Percentiles rank a stretch among this genome's conserved stretches.
These are phyloP conservation scores for Hypoxylon sp. DNA, from an alignment of 2,329 filamentous ascomycete species.

Conservation along the genomic window DNA sequence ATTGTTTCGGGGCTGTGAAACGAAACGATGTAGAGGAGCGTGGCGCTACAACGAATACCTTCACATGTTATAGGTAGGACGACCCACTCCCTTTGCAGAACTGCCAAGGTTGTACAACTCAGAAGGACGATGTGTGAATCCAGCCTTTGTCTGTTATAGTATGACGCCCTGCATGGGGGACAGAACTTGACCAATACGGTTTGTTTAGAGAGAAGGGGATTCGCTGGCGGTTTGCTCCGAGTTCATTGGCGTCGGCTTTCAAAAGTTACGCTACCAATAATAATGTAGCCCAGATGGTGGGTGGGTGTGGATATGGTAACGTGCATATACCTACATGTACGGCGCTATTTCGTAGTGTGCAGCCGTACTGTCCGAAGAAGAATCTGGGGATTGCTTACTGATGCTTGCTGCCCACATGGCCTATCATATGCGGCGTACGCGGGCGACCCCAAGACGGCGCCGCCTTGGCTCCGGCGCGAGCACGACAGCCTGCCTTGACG, in stretches of 20 bases:
- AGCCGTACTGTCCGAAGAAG: constrained; percentile 26
- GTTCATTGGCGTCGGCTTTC: constrained; percentile 36
- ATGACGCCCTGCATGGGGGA: constrained; percentile 20
- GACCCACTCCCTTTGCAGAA: constrained; percentile 13
- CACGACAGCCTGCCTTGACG: constrained; percentile 13
- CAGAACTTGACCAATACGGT: constrained; percentile 24
- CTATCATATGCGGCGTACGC: constrained; percentile 25
- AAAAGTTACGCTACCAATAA: constrained; percentile 25
- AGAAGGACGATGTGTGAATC: constrained; percentile 11
- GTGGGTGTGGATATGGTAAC: constrained; percentile 43
- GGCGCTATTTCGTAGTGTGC: constrained; percentile 24
- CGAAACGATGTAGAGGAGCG: not conserved
- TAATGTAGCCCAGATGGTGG: constrained; percentile 24
- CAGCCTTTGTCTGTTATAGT: constrained; percentile 17
- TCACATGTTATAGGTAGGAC: constrained; percentile 9
- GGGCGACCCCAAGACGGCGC: constrained; percentile 19
- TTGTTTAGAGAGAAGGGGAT: constrained; percentile 35
- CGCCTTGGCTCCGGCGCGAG: constrained; percentile 21
- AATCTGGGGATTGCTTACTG: constrained; percentile 43
- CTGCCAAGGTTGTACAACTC: constrained; percentile 5
- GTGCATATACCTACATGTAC: constrained; percentile 7
- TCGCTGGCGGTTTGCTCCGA: constrained; percentile 39
- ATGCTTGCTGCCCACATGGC: constrained; percentile 31
- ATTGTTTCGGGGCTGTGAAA: not conserved
- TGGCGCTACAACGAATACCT: not conserved